phyloP scores from a whole-genome alignment of 805 yeast species.

The Candida boleticola region DNA sequence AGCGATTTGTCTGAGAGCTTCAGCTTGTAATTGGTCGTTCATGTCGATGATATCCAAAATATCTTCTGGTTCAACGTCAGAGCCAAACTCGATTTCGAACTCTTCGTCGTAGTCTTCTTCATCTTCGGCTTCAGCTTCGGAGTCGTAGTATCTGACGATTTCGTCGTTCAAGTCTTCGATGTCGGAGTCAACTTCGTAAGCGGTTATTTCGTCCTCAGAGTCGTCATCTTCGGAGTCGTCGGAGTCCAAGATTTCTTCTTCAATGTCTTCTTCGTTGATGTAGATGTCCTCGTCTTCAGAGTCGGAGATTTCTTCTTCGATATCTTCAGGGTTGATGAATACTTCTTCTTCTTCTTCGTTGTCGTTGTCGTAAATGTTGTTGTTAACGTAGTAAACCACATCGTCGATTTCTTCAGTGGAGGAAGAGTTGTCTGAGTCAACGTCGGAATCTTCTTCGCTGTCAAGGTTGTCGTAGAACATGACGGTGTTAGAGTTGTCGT shows the following conservation, averaged over 20 bases:
- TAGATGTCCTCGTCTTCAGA: slow-evolving; percentile 20
- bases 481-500: too few species aligned
- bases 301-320: slow-evolving; percentile 20
- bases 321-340: slow-evolving; percentile 18
- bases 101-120: slow-evolving; percentile 14
- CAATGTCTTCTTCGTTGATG: slow-evolving; percentile 21
- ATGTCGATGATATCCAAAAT: slow-evolving; percentile 34
- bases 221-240: too few species aligned
- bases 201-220: slow-evolving; percentile 15
- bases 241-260: slow-evolving; percentile 11
- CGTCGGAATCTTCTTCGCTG: slow-evolving; percentile 20
- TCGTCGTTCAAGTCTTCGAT: slow-evolving; percentile 31
- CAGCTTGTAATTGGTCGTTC: slow-evolving; percentile 38
- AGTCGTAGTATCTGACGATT: slow-evolving; percentile 24
- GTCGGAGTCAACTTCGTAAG: slow-evolving; percentile 15
- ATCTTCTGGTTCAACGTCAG: slow-evolving; percentile 27
- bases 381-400: slow-evolving; percentile 16
- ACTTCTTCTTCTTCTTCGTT: neutral
- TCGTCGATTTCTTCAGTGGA: slow-evolving; percentile 36
- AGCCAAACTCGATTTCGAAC: slow-evolving; percentile 8
- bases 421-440: slow-evolving; percentile 13
- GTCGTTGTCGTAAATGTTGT: slow-evolving; percentile 1
- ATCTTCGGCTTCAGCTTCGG: slow-evolving; percentile 6
- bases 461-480: slow-evolving; percentile 5
- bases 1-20: slow-evolving; percentile 24